Base-by-base conservation (phyloP, 495 filamentous ascomycete genomes). In the Penicillium chermesinum region DNA sequence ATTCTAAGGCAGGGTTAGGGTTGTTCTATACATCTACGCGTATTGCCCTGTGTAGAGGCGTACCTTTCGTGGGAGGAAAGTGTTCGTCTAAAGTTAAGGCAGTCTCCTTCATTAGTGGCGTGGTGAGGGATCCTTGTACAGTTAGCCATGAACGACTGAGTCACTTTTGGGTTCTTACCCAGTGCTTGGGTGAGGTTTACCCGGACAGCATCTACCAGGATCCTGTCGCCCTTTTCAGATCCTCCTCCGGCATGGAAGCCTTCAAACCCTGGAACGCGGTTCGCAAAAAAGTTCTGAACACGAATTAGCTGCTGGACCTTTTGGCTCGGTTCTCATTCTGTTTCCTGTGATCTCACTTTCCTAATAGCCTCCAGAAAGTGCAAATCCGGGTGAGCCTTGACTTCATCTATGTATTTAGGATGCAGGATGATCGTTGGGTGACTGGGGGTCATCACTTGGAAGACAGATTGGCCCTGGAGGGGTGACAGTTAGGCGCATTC, bases 141-240 rank as follows among this genome's bases (percentile, higher is more conserved):
- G 7, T 39, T 20, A 48, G 36, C 8, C 38, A 48, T 32, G 21
- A 34, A 12, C 20, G 16, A 16, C 30, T 2, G 15, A n/a, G 3
- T 32, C 5, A 14, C 5, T 13, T 25, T 34, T 10, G 10, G 10
- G 19, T 12, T 42, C 56, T 34, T 62, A 69, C 66, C 59, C 16
- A 78, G 68, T 1, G 69, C 66, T 45, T 74, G 74, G 8, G 75
- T 80, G 15, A 80, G 50, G 43, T 75, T 71, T 33, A 75, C 66
- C 3, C 70, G 69, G 2, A 75, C 69, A 9, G 59, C 40, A 32
- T 73, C 53, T 14, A 66, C 42, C 1, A 38, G 53, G 13, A 70
- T 27, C 6, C 69, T 57, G 25, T 30, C 10, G 10, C 25, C 25
- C 4, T 30, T 30, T 4, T 4, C 10, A 18, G 62, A 52, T 8